Evolutionary conservation across 345 rosid genomes (phyloP).

Genomic region (Eucalyptus grandis): DNA sequence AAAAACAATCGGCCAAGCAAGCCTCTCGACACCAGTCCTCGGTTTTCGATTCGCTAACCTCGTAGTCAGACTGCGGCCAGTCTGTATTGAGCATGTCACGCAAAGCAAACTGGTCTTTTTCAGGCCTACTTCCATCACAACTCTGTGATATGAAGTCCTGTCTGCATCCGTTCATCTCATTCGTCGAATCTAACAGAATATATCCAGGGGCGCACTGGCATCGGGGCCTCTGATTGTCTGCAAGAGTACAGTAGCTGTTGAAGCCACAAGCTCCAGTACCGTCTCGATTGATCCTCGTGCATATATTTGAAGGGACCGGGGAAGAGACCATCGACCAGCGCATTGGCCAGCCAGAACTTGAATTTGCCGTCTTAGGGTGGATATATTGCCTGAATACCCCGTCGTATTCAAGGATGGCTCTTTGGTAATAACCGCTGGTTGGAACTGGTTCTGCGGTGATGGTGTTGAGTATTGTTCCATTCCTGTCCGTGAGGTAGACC

Average conservation of each 20-base stretch:
- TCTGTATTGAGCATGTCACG: neutral
- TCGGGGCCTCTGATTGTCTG: neutral
- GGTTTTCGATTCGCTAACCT: neutral
- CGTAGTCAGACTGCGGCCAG: conserved; percentile 15
- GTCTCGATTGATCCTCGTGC: too few relatives aligned
- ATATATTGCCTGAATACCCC: conserved; percentile 38
- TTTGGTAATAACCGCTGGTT: conserved; percentile 6
- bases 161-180: conserved; percentile 22
- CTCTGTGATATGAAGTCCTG: conserved; percentile 13
- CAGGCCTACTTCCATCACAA: conserved; percentile 1
- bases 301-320: too few relatives aligned
- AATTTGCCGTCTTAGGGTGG: too few relatives aligned
- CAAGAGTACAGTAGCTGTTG: neutral
- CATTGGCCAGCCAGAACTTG: too few relatives aligned
- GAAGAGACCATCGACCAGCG: too few relatives aligned
- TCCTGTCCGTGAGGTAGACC: conserved; percentile 6
- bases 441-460: rapidly evolving
- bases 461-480: neutral
- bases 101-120: conserved; percentile 1
- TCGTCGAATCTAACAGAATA: conserved; percentile 6
- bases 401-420: conserved; percentile 42
- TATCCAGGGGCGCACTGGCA: conserved; percentile 33
- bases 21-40: too few relatives aligned
- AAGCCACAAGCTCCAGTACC: too few relatives aligned
- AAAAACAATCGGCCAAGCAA: too few relatives aligned